Evolutionary conservation across 2,329 filamentous ascomycete genomes (phyloP).

Genomic region (Stemphylium lycopersici): DNA sequence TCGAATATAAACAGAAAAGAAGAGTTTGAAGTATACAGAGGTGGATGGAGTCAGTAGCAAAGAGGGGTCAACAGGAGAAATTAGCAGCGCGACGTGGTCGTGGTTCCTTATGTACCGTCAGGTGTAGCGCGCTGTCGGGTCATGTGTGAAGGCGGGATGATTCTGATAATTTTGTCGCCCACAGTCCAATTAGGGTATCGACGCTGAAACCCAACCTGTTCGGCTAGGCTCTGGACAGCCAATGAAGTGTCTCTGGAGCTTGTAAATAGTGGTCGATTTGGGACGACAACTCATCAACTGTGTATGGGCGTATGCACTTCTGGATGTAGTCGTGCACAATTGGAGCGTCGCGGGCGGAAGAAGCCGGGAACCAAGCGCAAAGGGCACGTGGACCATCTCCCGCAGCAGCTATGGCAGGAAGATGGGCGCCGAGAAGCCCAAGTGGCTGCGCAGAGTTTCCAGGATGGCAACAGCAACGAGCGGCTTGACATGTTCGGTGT

Average conservation of each 20-base stretch:
- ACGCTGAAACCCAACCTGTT: conserved; percentile 45
- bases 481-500: not conserved
- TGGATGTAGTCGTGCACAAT: conserved; percentile 30
- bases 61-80: conserved; percentile 8
- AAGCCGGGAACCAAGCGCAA: conserved; percentile 18
- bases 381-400: conserved; percentile 3
- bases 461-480: not conserved
- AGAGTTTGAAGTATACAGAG: not conserved
- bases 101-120: conserved; percentile 38
- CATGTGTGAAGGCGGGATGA: conserved; percentile 49
- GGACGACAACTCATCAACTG: conserved; percentile 48
- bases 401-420: not conserved
- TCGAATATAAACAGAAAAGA: conserved; percentile 14
- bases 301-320: conserved; percentile 37
- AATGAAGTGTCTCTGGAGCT: conserved; percentile 33
- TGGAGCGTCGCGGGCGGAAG: conserved; percentile 31
- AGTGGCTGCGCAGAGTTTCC: not conserved
- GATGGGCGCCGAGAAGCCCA: not conserved
- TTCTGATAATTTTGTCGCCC: conserved; percentile 36
- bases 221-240: conserved; percentile 39
- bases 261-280: conserved; percentile 37
- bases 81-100: conserved; percentile 25
- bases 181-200: conserved; percentile 39
- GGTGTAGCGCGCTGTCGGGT: conserved; percentile 36
- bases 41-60: not conserved